Conservation (phyloP, 2,329 filamentous ascomycete genomes). For the Colletotrichum simmondsii region DNA sequence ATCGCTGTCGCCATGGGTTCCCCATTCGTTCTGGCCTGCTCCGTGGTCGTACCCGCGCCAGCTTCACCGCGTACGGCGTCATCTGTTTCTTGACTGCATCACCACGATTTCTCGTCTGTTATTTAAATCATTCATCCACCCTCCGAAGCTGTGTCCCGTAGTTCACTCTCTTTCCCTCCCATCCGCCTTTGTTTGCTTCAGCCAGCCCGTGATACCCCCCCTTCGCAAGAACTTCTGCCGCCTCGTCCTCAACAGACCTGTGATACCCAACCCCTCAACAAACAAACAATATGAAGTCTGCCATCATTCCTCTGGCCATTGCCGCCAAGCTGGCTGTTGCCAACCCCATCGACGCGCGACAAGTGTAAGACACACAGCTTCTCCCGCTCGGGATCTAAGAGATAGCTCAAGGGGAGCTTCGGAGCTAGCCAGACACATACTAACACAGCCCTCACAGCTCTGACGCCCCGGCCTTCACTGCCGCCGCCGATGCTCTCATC, state of each 20-base stretch:
- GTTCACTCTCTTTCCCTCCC: neutral
- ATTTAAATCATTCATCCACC: constrained; percentile 19
- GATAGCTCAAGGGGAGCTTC: neutral
- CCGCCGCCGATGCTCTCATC: constrained; percentile 41
- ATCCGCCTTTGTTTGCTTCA: constrained; percentile 13
- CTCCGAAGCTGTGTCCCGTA: neutral
- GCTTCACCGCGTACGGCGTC: constrained; percentile 30
- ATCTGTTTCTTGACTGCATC: constrained; percentile 31
- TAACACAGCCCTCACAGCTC: constrained; percentile 22
- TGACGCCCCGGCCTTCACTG: constrained; percentile 37
- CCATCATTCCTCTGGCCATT: constrained; percentile 20
- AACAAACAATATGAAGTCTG: constrained; percentile 15
- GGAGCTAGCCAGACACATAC: neutral
- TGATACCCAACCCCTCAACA: constrained; percentile 3
- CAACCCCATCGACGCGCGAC: constrained; percentile 17
- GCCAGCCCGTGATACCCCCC: constrained; percentile 22
- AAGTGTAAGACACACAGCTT: constrained; percentile 16
- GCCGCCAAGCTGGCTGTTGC: constrained; percentile 24
- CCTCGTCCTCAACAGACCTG: neutral
- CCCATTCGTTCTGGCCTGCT: constrained; percentile 25
- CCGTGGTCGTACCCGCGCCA: constrained; percentile 17
- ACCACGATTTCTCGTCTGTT: constrained; percentile 4
- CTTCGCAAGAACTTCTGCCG: neutral
- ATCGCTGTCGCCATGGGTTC: constrained; percentile 15
- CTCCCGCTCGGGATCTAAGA: neutral